Evolutionary conservation across 1,284 basidiomycete genomes (phyloP), one percentile per base, ranked within the genome.

Genomic region (Erythrobasidium hasegawianum): DNA sequence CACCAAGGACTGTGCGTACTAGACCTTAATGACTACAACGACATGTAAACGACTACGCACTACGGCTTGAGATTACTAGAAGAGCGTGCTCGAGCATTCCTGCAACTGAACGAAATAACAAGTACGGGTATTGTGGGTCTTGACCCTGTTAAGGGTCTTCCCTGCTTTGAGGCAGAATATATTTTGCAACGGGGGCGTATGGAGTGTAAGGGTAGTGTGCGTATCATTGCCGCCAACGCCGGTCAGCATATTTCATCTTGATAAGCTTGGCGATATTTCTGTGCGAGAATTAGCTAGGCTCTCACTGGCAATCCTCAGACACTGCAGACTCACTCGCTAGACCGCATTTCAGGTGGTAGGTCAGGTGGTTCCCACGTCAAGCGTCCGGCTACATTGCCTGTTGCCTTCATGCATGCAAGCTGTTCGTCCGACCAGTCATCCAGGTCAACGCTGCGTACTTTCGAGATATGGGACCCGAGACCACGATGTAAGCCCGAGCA

Each of bases 401-500:
- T 77, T n/a, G 73, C 67, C 26, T 68, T 55, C 22, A 80, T 78
- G 0, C 73, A 68, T 5, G 69, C 58, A 22, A 81, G 74, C 45
- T 76, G 74, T 60, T 80, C 79, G 13, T 76, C 75, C 3, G 70
- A 75, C 80, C 80, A 81, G 64, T 75, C 72, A 69, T 61, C 49
- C 18, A 8, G 45, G 50, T 52, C 39, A 16, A 57, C 26, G 13
- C 26, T 47, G 24, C 49, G 45, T 1, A 49, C 40, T 27, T 52
- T 58, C n/a, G 26, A 59, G 10, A 56, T 53, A 70, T 82, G 81
- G 26, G 80, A 81, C 8, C 81, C 81, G 8, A 83, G 74, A 4
- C 77, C 74, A 4, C 81, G 77, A 70, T 83, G 81, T 0, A 81
- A 64, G 0, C 81, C 81, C 24, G 77, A 78, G 69, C 81, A 83